These are phyloP conservation scores for Euphrasia arctica DNA, from an alignment of 305 asterid genomes.

Conservation along the genomic window DNA sequence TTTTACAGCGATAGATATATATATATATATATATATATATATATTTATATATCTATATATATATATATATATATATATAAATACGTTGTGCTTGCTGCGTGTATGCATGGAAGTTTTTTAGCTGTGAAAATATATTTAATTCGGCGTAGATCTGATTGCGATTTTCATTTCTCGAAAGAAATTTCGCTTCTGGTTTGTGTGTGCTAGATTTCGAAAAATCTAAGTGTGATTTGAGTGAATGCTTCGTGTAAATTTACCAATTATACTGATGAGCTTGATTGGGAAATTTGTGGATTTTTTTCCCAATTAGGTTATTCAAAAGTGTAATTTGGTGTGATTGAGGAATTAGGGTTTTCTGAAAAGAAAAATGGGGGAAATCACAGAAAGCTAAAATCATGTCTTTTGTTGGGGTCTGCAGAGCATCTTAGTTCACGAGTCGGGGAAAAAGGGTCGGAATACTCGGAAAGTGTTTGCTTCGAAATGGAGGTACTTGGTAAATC, in stretches of 20 bases:
- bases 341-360: neutral
- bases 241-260: conserved; percentile 18
- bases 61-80: neutral
- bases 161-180: neutral
- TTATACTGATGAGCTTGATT: neutral
- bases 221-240: conserved; percentile 24
- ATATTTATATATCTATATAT: too few species aligned
- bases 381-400: conserved; percentile 7
- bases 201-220: conserved; percentile 15
- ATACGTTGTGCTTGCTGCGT: neutral
- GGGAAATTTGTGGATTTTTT: conserved; percentile 5
- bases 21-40: too few species aligned
- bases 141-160: conserved; percentile 26
- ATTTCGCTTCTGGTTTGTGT: conserved; percentile 1
- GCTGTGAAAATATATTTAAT: conserved; percentile 3
- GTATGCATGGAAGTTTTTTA: neutral
- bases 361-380: neutral
- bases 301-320: conserved; percentile 10
- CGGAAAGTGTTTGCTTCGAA: conserved; percentile 26
- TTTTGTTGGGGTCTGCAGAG: conserved; percentile 70
- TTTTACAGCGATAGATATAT: neutral
- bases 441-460: conserved; percentile 28
- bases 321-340: conserved; percentile 1
- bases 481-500: conserved; percentile 98
- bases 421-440: conserved; percentile 31